Evolutionary conservation across 2,329 filamentous ascomycete genomes (phyloP).

Genomic region (Nothomitra cinnamomea): DNA sequence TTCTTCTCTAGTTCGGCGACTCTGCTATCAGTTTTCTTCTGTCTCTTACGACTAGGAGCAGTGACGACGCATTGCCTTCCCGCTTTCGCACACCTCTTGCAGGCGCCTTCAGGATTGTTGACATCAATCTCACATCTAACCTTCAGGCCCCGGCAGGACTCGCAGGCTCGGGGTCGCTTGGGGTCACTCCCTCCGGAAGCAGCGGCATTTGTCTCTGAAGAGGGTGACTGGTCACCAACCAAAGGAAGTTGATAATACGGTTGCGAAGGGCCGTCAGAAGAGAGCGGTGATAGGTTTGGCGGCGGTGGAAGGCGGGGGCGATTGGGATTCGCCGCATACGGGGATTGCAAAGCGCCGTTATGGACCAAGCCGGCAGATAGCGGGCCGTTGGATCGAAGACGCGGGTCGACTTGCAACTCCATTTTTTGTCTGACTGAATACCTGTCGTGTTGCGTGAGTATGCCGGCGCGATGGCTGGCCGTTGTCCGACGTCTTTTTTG

Average conservation of each 20-base stretch:
- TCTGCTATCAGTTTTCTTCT: slow-evolving; percentile 81
- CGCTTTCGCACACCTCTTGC: slow-evolving; percentile 16
- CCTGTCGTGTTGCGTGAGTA: background rate
- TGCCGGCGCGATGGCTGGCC: background rate
- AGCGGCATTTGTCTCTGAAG: background rate
- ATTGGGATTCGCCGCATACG: background rate
- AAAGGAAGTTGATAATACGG: background rate
- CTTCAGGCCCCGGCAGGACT: slow-evolving; percentile 59
- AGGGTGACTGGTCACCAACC: background rate
- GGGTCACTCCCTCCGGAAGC: slow-evolving; percentile 1
- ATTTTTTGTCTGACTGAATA: background rate
- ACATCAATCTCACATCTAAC: slow-evolving; percentile 72
- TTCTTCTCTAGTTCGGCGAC: slow-evolving; percentile 86
- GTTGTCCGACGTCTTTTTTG: slow-evolving; percentile 1
- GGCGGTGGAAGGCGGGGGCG: background rate
- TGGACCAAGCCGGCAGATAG: background rate
- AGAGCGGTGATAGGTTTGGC: slow-evolving; percentile 1
- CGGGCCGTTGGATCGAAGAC: background rate
- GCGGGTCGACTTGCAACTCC: slow-evolving; percentile 5
- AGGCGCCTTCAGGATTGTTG: slow-evolving; percentile 38
- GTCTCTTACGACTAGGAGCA: slow-evolving; percentile 54
- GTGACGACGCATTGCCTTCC: slow-evolving; percentile 6
- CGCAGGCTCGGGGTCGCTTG: slow-evolving; percentile 49
- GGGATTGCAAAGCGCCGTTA: background rate
- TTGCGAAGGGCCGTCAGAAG: slow-evolving; percentile 1